These are phyloP conservation scores for Plasmopara muralis DNA, from an alignment of 352 stramenopile genomes.

Conservation along the genomic window DNA sequence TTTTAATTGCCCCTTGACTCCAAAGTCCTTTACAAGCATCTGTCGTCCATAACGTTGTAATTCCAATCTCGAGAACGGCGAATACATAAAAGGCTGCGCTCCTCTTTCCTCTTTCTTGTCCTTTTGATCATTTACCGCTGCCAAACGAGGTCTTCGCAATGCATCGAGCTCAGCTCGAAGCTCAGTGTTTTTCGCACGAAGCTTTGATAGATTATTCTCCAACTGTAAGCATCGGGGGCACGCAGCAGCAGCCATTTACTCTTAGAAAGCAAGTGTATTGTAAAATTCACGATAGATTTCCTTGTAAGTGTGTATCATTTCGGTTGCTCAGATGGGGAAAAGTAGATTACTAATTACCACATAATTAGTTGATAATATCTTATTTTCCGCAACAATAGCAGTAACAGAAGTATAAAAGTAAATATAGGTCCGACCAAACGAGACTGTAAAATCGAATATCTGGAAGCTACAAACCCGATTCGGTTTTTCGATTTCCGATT, in stretches of 20 bases:
- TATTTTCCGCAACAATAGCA: no score
- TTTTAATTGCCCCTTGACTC: slow-evolving; percentile 79
- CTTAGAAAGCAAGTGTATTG: no score
- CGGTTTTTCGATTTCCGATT: no score
- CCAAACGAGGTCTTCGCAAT: background rate
- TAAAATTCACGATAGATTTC: no score
- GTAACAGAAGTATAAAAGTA: no score
- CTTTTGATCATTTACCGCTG: slow-evolving; percentile 1
- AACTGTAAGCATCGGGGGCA: slow-evolving; percentile 29
- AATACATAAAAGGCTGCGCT: slow-evolving; percentile 22
- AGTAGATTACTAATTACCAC: no score
- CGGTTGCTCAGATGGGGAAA: no score
- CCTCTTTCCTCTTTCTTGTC: slow-evolving; percentile 1
- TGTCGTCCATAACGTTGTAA: slow-evolving; percentile 91
- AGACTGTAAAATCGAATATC: no score
- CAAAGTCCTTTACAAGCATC: slow-evolving; percentile 91
- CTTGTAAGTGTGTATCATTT: no score
- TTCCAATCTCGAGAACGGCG: slow-evolving; percentile 40
- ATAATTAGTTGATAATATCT: no score
- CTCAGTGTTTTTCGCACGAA: slow-evolving; percentile 24
- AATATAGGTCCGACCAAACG: no score
- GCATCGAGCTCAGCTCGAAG: slow-evolving; percentile 18
- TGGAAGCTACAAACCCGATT: no score
- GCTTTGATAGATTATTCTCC: slow-evolving; percentile 15
- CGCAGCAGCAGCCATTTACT: background rate